Percentiles rank a stretch among this genome's conserved stretches.
These are phyloP conservation scores for Ceratocystis huliohia DNA, from an alignment of 2,329 filamentous ascomycete genomes.

Conservation along the genomic window DNA sequence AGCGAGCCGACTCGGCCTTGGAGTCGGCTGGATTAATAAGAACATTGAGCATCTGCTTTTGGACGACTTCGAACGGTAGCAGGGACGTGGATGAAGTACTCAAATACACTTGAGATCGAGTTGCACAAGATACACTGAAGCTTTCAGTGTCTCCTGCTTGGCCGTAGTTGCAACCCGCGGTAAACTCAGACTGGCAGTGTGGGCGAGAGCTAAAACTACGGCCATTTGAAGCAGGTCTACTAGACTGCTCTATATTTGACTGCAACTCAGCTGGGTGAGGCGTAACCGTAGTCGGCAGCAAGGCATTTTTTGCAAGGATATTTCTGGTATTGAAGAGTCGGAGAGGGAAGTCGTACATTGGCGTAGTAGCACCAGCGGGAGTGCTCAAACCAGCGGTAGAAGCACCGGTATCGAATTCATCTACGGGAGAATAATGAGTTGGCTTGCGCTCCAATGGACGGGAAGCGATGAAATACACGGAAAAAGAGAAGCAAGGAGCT, in stretches of 20 bases:
- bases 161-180: neutral
- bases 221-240: neutral
- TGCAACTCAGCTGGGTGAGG: neutral
- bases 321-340: neutral
- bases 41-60: slow-evolving; percentile 5
- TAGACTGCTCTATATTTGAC: neutral
- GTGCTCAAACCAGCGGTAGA: slow-evolving; percentile 4
- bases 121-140: neutral
- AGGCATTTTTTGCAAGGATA: neutral
- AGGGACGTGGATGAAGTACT: neutral
- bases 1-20: slow-evolving; percentile 6
- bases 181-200: neutral
- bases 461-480: neutral
- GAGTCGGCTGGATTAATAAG: neutral
- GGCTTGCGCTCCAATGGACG: neutral
- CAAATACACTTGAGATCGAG: neutral
- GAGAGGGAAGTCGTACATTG: slow-evolving; percentile 8
- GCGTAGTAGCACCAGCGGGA: slow-evolving; percentile 11
- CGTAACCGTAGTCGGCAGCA: neutral
- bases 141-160: neutral
- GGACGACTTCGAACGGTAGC: slow-evolving; percentile 10
- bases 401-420: slow-evolving; percentile 2
- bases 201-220: too few relatives aligned
- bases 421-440: neutral
- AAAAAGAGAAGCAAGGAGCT: neutral